Conservation (phyloP, 164 flowering plant species). For the Vitis vinifera region DNA sequence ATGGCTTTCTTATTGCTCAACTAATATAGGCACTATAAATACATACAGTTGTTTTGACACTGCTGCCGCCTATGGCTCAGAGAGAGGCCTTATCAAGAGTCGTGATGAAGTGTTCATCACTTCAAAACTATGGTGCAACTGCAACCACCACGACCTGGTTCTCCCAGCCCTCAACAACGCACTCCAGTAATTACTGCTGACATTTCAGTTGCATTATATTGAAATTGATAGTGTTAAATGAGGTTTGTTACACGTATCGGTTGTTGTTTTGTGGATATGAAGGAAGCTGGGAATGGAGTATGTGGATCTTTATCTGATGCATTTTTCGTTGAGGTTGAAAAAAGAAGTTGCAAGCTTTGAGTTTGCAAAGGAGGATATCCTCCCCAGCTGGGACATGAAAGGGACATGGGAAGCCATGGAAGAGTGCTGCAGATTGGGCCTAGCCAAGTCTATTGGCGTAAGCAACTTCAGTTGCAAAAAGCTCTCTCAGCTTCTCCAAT, state of each 20-base stretch:
- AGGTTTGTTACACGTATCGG: too few species aligned
- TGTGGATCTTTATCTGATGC: conserved; percentile 33
- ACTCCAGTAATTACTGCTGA: conserved; percentile 20
- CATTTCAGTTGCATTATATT: too few species aligned
- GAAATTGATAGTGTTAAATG: too few species aligned
- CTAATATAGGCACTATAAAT: too few species aligned
- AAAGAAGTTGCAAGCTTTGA: neutral
- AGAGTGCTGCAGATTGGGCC: conserved; percentile 25
- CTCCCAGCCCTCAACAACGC: conserved; percentile 30
- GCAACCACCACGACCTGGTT: conserved; percentile 27
- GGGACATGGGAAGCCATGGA: conserved; percentile 40
- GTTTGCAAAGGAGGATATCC: conserved; percentile 4
- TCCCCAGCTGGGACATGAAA: conserved; percentile 18
- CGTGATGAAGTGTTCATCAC: conserved; percentile 40
- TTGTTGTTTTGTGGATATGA: too few species aligned
- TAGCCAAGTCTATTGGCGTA: conserved; percentile 31
- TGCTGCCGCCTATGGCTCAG: conserved; percentile 20
- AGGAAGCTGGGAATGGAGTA: conserved; percentile 27
- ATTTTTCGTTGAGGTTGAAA: conserved; percentile 26
- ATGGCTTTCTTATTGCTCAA: too few species aligned
- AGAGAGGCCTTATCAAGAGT: conserved; percentile 25
- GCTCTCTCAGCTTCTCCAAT: conserved; percentile 6
- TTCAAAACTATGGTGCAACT: conserved; percentile 37
- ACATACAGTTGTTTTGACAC: conserved; percentile 35
- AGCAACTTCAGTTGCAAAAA: conserved; percentile 26